Conservation (phyloP, 2,329 filamentous ascomycete species). For the Penicillium polonicum region DNA sequence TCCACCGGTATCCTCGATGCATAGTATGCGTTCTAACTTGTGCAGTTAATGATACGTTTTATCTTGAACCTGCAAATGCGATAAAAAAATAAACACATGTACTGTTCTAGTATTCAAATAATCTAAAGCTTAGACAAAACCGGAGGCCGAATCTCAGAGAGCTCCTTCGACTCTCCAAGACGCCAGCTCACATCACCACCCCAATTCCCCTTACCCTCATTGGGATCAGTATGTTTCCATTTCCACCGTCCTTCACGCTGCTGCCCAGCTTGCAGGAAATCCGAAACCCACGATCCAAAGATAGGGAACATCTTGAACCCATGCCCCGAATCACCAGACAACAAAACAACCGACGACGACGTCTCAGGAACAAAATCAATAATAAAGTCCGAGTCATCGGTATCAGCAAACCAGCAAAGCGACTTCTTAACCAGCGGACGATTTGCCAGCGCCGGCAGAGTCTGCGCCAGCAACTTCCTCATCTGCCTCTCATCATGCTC, state of each 20-base stretch:
- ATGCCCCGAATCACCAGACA: conserved; percentile 61
- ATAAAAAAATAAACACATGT: neutral
- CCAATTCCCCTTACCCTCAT: conserved; percentile 37
- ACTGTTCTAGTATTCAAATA: conserved; percentile 3
- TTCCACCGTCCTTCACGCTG: conserved; percentile 52
- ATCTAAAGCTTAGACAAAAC: conserved; percentile 25
- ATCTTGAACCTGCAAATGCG: neutral
- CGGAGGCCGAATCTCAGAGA: conserved; percentile 22
- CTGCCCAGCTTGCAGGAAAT: conserved; percentile 43
- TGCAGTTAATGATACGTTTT: neutral
- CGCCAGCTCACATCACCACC: conserved; percentile 52
- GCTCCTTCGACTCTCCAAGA: conserved; percentile 39
- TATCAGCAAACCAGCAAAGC: conserved; percentile 66
- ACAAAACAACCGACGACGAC: conserved; percentile 48
- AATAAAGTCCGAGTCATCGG: conserved; percentile 59
- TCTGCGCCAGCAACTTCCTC: conserved; percentile 52
- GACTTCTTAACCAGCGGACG: conserved; percentile 57
- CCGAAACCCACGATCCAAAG: conserved; percentile 55
- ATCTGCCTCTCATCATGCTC: conserved; percentile 54
- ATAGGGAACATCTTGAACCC: conserved; percentile 64
- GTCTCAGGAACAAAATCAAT: conserved; percentile 58
- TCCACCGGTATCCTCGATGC: neutral
- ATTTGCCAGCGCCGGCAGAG: conserved; percentile 54
- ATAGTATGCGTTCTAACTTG: neutral
- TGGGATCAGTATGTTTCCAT: conserved; percentile 47